Percentiles rank a stretch among this genome's conserved stretches.
Conservation (phyloP, 805 yeast species). For the Gaillardinia entomophila region DNA sequence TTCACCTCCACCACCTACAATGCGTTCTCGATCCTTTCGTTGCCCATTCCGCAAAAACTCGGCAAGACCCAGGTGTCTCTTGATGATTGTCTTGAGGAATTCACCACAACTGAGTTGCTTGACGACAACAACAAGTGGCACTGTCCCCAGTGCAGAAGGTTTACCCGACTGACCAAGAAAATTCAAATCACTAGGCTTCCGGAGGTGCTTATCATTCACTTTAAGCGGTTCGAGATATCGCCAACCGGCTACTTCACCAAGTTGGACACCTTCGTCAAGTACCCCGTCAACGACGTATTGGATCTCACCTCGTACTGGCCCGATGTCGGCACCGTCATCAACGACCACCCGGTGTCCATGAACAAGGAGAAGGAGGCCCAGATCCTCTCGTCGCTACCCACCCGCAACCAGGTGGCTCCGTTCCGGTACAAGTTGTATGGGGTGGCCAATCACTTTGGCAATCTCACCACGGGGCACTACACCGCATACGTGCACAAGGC, state of each 20-base stretch:
- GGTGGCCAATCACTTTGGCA: constrained; percentile 81
- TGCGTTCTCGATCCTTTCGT: constrained; percentile 70
- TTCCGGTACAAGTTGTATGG: constrained; percentile 72
- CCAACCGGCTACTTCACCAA: constrained; percentile 47
- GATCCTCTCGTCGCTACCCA: constrained; percentile 46
- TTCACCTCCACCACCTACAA: constrained; percentile 82
- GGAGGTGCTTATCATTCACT: constrained; percentile 69
- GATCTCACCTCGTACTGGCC: constrained; percentile 78
- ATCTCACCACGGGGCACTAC: constrained; percentile 82
- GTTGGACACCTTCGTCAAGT: constrained; percentile 59
- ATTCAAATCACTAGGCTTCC: constrained; percentile 76
- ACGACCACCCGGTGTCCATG: constrained; percentile 11
- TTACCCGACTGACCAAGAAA: constrained; percentile 60
- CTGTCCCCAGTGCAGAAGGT: constrained; percentile 69
- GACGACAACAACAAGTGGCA: constrained; percentile 80
- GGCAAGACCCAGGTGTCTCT: constrained; percentile 27
- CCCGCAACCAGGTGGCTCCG: constrained; percentile 73
- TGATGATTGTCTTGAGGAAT: constrained; percentile 68
- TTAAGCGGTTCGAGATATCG: constrained; percentile 65
- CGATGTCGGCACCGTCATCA: constrained; percentile 23
- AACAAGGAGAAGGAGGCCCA: constrained; percentile 38
- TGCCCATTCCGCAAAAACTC: constrained; percentile 64
- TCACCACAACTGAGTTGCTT: constrained; percentile 66
- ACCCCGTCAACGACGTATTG: constrained; percentile 52
- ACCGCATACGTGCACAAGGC: constrained; percentile 69